Evolutionary conservation across 805 yeast genomes (phyloP).

Genomic region (Dipodascopsis tothii): DNA sequence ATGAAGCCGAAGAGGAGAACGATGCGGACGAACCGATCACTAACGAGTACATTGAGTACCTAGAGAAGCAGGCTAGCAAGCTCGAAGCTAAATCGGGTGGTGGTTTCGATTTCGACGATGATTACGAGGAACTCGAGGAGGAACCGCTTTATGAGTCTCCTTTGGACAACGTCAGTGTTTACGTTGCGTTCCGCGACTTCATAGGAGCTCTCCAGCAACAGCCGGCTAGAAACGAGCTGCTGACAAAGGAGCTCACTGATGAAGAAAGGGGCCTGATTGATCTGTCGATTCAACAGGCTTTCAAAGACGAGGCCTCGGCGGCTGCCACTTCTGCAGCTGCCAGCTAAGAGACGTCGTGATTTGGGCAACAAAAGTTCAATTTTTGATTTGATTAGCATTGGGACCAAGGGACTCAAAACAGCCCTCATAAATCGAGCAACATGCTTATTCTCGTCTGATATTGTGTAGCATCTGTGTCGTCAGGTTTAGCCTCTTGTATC

Average conservation of each 20-base stretch:
- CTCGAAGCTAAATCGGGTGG: neutral
- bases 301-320: constrained; percentile 10
- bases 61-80: constrained; percentile 12
- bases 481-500: too few relatives aligned
- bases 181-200: constrained; percentile 53
- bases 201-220: constrained; percentile 29
- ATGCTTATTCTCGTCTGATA: too few relatives aligned
- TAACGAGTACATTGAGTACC: constrained; percentile 20
- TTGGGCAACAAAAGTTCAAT: too few relatives aligned
- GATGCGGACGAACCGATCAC: constrained; percentile 19
- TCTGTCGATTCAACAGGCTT: constrained; percentile 14
- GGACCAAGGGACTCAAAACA: too few relatives aligned
- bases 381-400: too few relatives aligned
- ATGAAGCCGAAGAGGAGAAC: constrained; percentile 29
- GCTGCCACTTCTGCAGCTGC: neutral
- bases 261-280: constrained; percentile 12
- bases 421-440: too few relatives aligned
- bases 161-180: constrained; percentile 68
- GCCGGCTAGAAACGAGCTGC: constrained; percentile 7
- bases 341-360: too few relatives aligned
- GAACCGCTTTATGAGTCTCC: constrained; percentile 75
- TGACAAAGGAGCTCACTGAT: constrained; percentile 7
- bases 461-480: too few relatives aligned
- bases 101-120: constrained; percentile 29
- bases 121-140: constrained; percentile 50